Conservation (phyloP, 495 filamentous ascomycete species). For the Aspergillus indologenus region DNA sequence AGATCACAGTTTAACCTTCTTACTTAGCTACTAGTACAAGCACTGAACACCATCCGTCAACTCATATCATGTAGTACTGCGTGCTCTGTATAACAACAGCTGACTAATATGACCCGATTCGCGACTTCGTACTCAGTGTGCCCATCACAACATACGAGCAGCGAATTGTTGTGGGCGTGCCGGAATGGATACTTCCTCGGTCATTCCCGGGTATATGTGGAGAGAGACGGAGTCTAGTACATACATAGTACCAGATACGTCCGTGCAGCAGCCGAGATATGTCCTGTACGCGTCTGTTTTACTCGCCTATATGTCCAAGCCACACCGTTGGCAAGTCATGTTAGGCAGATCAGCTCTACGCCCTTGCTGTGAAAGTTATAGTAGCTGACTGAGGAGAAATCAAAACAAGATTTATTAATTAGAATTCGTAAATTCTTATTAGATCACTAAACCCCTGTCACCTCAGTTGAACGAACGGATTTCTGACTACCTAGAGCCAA, state of each 20-base stretch:
- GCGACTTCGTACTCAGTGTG: no score
- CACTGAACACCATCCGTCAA: no score
- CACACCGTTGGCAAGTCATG: neutral
- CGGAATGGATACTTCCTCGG: conserved; percentile 20
- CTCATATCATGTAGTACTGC: no score
- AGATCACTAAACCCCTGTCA: no score
- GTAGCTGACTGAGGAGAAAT: neutral
- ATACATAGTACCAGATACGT: conserved; percentile 16
- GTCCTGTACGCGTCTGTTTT: conserved; percentile 44
- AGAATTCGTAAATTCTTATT: no score
- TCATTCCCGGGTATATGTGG: conserved; percentile 34
- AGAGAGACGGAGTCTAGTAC: conserved; percentile 18
- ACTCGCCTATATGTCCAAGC: conserved; percentile 16
- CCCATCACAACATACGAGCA: neutral
- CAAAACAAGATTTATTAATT: neutral
- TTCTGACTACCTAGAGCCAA: no score
- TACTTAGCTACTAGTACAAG: no score
- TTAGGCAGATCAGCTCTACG: neutral
- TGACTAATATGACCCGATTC: no score
- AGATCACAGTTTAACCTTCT: no score
- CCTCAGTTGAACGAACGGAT: no score
- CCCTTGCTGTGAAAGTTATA: neutral
- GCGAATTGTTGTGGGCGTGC: neutral
- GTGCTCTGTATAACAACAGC: no score
- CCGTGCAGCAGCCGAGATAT: conserved; percentile 45